These are phyloP conservation scores for Physaria fendleri DNA, from an alignment of 345 rosid species.

Conservation along the genomic window DNA sequence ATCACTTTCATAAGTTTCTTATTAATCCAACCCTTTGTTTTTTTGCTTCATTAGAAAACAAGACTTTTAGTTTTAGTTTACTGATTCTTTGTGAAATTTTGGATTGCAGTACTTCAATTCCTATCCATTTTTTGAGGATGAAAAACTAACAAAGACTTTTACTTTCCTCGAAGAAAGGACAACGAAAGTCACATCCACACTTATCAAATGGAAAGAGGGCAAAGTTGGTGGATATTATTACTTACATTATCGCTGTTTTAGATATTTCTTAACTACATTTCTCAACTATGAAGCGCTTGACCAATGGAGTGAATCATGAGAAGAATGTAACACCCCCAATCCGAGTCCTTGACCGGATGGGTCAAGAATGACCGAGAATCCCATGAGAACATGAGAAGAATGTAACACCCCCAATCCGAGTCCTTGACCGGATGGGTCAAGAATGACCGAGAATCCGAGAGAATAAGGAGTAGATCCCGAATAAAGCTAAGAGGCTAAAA, in stretches of 20 bases:
- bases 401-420: too few relatives aligned
- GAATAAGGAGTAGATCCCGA: too few relatives aligned
- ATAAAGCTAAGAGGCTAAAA: too few relatives aligned
- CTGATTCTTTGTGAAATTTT: not conserved
- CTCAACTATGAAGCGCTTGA: conserved; percentile 47
- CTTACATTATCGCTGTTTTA: not conserved
- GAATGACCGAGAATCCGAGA: too few relatives aligned
- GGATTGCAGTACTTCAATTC: conserved; percentile 53
- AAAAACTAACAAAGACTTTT: conserved; percentile 70
- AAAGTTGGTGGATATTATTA: conserved; percentile 37
- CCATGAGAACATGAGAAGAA: too few relatives aligned
- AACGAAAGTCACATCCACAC: conserved; percentile 60
- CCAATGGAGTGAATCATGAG: conserved; percentile 76
- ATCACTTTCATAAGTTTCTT: too few relatives aligned
- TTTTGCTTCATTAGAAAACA: too few relatives aligned
- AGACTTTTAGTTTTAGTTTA: not conserved
- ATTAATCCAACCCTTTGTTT: too few relatives aligned
- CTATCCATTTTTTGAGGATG: conserved; percentile 80
- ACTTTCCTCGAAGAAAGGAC: conserved; percentile 80
- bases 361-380: too few relatives aligned
- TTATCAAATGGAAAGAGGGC: conserved; percentile 89
- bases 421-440: too few relatives aligned
- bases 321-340: too few relatives aligned
- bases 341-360: too few relatives aligned
- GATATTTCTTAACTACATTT: conserved; percentile 1